Base-by-base conservation (phyloP, 2,329 filamentous ascomycete species). In the Fusarium denticulatum region DNA sequence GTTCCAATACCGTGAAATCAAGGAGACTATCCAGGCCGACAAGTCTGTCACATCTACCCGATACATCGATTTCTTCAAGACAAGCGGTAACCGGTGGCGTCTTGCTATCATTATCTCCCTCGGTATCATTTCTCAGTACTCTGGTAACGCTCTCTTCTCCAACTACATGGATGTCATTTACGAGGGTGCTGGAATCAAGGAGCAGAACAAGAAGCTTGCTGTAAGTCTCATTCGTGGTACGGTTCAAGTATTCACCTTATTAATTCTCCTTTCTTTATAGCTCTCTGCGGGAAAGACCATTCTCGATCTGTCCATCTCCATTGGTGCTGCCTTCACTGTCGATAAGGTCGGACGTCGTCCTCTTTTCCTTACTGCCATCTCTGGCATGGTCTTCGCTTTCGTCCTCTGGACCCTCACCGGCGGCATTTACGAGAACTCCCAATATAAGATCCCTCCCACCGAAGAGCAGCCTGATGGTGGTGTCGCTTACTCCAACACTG, bases 141-240 rank as follows among this genome's bases (percentile, higher is more conserved):
- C 87, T 59, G 91, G 91, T 49, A 93, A 92, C 77, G 90, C 89
- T 24, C 82, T 93, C 4, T 89, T 93, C 77, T 90, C 87, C 71
- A 92, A 92, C 82, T 92, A 92, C 79, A 89, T 91, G 76, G 88
- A 90, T 67, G 84, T 86, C 64, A 86, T 93, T 72, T 91, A 91
- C 81, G 82, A 86, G 45, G 87, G 87, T 55, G 89, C 90, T 56
- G 90, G 90, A 49, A 91, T 92, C 77, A 87, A 76, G 3, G 82
- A 86, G 50, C 84, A 89, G 78, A 86, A 87, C 77, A 85, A 87
- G 80, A 89, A 90, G 81, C 85, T 89, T 30, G 87, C 83, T 67
- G 85, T 86, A 81, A 64, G 84, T 79, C 20, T 15, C 16, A 16
- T 16, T 10, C 9, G 14, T 60, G 12, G 0, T 15, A 10, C 10